Base-by-base conservation (phyloP, 2,329 filamentous ascomycete species). In the Stemphylium vesicarium region DNA sequence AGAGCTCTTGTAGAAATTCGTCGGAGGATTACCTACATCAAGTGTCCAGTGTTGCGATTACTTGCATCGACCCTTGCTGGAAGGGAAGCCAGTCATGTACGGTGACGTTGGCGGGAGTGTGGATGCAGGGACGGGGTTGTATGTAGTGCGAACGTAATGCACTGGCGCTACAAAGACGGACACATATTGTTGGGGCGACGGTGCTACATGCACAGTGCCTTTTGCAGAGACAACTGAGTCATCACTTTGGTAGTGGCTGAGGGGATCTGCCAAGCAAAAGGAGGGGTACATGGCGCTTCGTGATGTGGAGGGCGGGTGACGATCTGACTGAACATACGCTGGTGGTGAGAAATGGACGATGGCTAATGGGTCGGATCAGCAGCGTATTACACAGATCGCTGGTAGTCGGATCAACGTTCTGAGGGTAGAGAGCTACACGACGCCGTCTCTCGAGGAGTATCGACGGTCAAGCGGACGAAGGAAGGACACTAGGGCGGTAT, bases 181-280 rank as follows among this genome's bases (percentile, higher is more conserved):
- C 43, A 42, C 29, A 40, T 41, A 36, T 55, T 55, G 52, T 55
- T 55, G 52, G 40, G 52, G 45, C 52, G 52, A 44, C 46, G 47
- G 52, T 45, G 46, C 26, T 49, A 33, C 38, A 43, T 53, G 51
- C 38, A 42, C 39, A 43, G 31, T 32, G 43, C 13, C 50, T n/a
- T 42, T 38, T 53, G 18, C 43, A 31, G 44, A 26, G 20, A 3
- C 10, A 43, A 37, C 22, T 41, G 32, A 49, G 50, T 48, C 50
- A 47, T 41, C 20, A 26, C 29, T 18, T 31, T 18, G 26, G 11
- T 4, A 9, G 4, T 18, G 26, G 33, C 10, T 36, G n/a, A 16
- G 33, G 13, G 33, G 15, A 16, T 36, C 2, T 8, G 33, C 33
- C 16, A 16, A 16, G 13, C n/a, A 36, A 15, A 31, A 37, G 26